Percentiles rank a stretch among this genome's conserved stretches.
phyloP scores from a whole-genome alignment of 2,329 filamentous ascomycete species.

The Epichloe scottii region DNA sequence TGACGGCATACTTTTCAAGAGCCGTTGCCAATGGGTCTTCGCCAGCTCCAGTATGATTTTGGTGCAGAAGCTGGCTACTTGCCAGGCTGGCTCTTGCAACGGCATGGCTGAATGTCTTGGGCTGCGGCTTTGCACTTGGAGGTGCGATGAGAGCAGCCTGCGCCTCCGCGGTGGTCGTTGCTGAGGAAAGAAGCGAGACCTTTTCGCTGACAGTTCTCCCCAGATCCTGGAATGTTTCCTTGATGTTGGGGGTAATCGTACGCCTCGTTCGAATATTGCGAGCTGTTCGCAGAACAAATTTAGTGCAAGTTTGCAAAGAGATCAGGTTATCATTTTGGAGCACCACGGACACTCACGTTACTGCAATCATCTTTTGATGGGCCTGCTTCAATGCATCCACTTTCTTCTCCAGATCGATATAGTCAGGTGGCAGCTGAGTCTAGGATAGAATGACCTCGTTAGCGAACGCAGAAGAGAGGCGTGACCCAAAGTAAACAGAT shows the following conservation, averaged over 20 bases:
- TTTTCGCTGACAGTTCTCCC: slow-evolving; percentile 94
- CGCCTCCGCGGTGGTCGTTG: slow-evolving; percentile 77
- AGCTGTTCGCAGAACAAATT: slow-evolving; percentile 35
- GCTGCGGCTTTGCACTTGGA: slow-evolving; percentile 83
- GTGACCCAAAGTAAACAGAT: not conserved
- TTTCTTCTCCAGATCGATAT: slow-evolving; percentile 96
- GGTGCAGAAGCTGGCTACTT: slow-evolving; percentile 75
- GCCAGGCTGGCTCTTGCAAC: slow-evolving; percentile 81
- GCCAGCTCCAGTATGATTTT: slow-evolving; percentile 63
- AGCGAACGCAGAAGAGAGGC: slow-evolving; percentile 1
- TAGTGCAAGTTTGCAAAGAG: not conserved
- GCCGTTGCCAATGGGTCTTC: slow-evolving; percentile 86
- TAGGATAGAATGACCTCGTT: slow-evolving; percentile 23
- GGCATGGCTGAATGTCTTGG: slow-evolving; percentile 96
- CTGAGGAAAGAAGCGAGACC: slow-evolving; percentile 77
- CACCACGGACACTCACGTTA: slow-evolving; percentile 58
- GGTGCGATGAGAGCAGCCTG: slow-evolving; percentile 88
- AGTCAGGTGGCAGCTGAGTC: slow-evolving; percentile 95
- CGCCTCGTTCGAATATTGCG: slow-evolving; percentile 80
- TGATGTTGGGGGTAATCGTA: slow-evolving; percentile 97
- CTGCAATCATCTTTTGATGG: slow-evolving; percentile 91
- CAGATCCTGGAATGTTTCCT: slow-evolving; percentile 93
- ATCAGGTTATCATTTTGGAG: not conserved
- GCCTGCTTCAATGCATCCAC: slow-evolving; percentile 95
- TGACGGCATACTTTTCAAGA: slow-evolving; percentile 89